Percentiles rank a stretch among this genome's conserved stretches.
Evolutionary conservation across 1,284 basidiomycete species (phyloP).

Genomic region (Ustilago loliicola): DNA sequence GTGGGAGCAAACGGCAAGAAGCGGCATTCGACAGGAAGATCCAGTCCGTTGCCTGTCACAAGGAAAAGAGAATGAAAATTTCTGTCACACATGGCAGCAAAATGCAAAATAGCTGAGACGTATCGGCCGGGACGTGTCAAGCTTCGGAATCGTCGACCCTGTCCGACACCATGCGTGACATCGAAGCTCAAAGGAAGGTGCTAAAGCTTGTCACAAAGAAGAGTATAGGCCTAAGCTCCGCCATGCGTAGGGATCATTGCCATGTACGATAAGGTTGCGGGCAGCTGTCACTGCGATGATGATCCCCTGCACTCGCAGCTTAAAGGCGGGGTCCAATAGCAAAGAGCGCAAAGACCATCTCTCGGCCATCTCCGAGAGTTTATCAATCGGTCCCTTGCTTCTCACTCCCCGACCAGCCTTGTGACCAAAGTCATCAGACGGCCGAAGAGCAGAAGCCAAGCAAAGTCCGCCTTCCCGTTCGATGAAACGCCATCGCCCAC

Average conservation of each 20-base stretch:
- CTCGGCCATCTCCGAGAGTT: constrained; percentile 49
- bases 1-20: not conserved
- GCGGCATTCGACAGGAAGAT: not conserved
- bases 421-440: not conserved
- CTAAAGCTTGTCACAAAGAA: not conserved
- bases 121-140: constrained; percentile 1
- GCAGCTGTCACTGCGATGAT: constrained; percentile 2
- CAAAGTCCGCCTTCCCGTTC: constrained; percentile 18
- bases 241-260: not conserved
- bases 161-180: not conserved
- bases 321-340: constrained; percentile 23
- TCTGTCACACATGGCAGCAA: not conserved
- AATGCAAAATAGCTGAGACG: not conserved
- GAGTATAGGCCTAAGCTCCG: not conserved
- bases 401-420: not conserved
- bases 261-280: not conserved
- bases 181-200: not conserved
- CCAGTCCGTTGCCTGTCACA: not conserved
- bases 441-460: not conserved
- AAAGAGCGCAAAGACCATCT: not conserved
- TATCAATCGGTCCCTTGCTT: constrained; percentile 13
- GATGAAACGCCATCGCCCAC: not conserved
- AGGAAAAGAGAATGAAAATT: not conserved
- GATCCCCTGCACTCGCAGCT: constrained; percentile 2
- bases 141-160: not conserved